Base-by-base conservation (phyloP, 129 eudicot genomes). In the sunflower (Helianthus annuus) region DNA sequence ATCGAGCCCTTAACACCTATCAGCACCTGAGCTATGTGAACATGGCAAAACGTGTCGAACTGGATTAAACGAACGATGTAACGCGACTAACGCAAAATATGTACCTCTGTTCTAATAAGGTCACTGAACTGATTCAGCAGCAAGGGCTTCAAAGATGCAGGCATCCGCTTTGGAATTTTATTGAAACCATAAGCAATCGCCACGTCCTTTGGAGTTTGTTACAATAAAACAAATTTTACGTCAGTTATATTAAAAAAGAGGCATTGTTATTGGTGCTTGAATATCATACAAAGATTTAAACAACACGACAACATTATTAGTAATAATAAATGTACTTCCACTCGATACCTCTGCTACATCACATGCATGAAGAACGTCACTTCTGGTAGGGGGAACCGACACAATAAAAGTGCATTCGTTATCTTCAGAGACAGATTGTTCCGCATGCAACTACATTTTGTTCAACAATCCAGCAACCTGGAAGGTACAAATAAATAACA, bases 141-240 rank as follows among this genome's bases (percentile, higher is more conserved):
- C 70, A 90, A 84, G 29, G 99, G 96, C 79, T 84, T 94, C 74
- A 94, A 29, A 10, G 97, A 88, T 72, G 88, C 80, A 60, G 77
- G 89, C 68, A 15, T 83, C 77, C 81, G 76, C 76, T 79, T 88
- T 2, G 91, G 97, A 79, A 88, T 94, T 79, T 84, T 86, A 83
- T 94, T 90, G 85, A 84, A 94, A 15, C 97, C 98, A 81, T 84
- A 87, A 79, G 98, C 98, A 84, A 94, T 94, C n/a, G 98, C 98
- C 40, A 94, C 96, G 69, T 90, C 97, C 98, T 94, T 39, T 4
- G 66, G 46, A 61, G 44, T 76, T 58, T 65, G 40, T 40, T 19
- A 64, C 54, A 60, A n/a, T n/a, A n/a, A n/a, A 44, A 39, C 34
- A 46, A 11, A 69, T 48, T 22, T 53, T 38, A 70, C 48, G 57